Base-by-base conservation (phyloP, 179 eudicot genomes). In the Drosera spatulata region DNA sequence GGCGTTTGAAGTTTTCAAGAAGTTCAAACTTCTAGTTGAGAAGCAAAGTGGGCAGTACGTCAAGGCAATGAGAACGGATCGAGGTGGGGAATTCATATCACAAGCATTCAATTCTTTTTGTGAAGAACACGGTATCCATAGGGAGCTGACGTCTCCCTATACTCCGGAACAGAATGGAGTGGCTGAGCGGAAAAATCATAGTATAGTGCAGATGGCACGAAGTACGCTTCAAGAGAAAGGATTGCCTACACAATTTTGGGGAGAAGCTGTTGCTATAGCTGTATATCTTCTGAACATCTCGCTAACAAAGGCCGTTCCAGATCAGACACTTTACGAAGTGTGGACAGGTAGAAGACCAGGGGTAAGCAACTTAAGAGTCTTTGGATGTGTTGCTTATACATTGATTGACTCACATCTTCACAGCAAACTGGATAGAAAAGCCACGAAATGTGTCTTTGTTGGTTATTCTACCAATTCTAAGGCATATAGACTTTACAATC, bases 111-210 rank as follows among this genome's bases (percentile, higher is more conserved):
- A 52, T 52, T 5, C 7, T 52, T 52, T 52, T 52, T 52, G 55
- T 52, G 55, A 10, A 4, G 55, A 52, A 11, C 7, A 52, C n/a
- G 12, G 55, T 4, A 52, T 11, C 3, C 12, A 14, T 11, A 52
- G 55, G 12, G 55, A 52, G n/a, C n/a, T 52, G 55, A 52, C 55
- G n/a, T 7, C 55, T 6, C 55, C 55, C 4, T 52, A 4, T 14
- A 52, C 55, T 4, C 6, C 55, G 12, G 55, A 52, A 14, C 55
- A 52, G n/a, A 52, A 52, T 15, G 55, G 55, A 52, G n/a, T 52
- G 4, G 55, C 55, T 52, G 12, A 52, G 33, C 10, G 55, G n/a
- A 52, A 52, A 52, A 52, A 11, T 52, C 55, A 15, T 10, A 52
- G 9, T 11, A 14, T 52, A 3, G 55, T 52, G 12, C 4, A 52